A percentile compares a stretch with the other conserved stretches of the same genome.
Conservation (phyloP, 257 asterid species). For the Solanum clarkiae region DNA sequence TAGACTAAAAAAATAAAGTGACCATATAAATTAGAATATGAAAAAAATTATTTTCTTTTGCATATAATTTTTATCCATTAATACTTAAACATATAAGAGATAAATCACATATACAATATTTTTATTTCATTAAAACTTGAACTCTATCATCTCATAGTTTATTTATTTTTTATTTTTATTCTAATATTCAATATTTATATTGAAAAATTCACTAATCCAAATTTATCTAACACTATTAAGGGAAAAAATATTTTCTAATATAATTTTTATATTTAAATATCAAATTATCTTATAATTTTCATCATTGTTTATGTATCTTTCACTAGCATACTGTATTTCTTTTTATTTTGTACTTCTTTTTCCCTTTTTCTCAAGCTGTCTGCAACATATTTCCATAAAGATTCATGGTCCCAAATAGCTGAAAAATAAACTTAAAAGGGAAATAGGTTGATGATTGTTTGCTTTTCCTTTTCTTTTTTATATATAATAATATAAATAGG, state of each 20-base stretch:
- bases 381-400: background rate
- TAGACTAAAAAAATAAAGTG: too few species aligned
- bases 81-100: background rate
- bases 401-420: background rate
- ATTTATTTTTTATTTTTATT: background rate
- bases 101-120: background rate
- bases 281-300: background rate
- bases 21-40: too few species aligned
- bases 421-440: background rate
- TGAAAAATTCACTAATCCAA: background rate
- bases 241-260: background rate
- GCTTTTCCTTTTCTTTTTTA: background rate
- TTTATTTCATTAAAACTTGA: background rate
- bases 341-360: background rate
- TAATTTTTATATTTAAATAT: background rate
- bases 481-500: background rate
- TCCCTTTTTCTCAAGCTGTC: background rate
- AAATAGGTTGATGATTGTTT: background rate
- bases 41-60: background rate
- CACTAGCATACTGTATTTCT: background rate
- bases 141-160: background rate
- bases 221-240: background rate
- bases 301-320: background rate
- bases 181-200: fast-evolving
- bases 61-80: background rate